Base-by-base conservation (phyloP, 495 filamentous ascomycete genomes). In the Penicillium ucsense region DNA sequence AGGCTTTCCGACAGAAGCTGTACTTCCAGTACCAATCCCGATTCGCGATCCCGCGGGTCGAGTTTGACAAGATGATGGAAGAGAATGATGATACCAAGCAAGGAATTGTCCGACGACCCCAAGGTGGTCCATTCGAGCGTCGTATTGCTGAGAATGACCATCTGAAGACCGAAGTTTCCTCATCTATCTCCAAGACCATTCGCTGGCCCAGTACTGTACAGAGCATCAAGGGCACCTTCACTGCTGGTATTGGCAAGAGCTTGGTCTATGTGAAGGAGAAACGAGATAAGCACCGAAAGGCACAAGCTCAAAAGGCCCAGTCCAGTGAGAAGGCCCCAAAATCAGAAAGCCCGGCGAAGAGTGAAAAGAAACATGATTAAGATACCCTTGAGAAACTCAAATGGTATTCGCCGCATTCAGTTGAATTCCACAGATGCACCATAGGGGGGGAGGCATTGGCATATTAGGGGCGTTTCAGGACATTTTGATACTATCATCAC, bases 11-110 rank as follows among this genome's bases (percentile, higher is more conserved):
- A 9, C 75, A 86, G 41, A 89, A 88, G 53, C 64, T 98, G 3
- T 98, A 97, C 67, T 94, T 92, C 65, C 81, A 88, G 55, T 97
- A 94, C 56, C 92, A 96, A 64, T 76, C 83, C 52, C 90, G 94
- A 57, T 95, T 85, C 54, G 75, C 76, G 33, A 94, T 97, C 33
- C 89, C 92, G 1, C 82, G 79, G 28, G 70, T 72, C 3, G 87
- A 95, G 36, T 98, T 95, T 64, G 65, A 86, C 50, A 79, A 84
- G 60, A 90, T 98, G 85, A 80, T 96, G 61, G 79, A 86, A 48
- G 76, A 80, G 42, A 79, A 67, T 41, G 70, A 59, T 39, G 74
- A 80, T 46, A 82, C 87, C 47, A 84, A 89, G 50, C 70, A 77
- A 5, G 72, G 72, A 3, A 64, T 82, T 6, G 77, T 94, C 51